Evolutionary conservation across 192 early-diverging fungal genomes (phyloP).

Genomic region (Umbelopsis ramanniana): DNA sequence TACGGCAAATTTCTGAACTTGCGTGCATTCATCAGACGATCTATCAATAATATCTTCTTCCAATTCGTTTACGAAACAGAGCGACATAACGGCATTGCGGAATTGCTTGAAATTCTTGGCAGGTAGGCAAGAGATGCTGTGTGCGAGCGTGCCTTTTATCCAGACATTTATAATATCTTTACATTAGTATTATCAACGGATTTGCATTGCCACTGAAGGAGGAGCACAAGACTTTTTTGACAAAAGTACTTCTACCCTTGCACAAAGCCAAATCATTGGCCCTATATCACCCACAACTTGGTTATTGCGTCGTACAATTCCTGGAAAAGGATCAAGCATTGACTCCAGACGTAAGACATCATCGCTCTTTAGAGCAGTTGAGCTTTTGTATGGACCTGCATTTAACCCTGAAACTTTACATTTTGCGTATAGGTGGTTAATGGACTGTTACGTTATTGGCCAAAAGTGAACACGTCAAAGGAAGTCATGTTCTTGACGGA

Average conservation of each 20-base stretch:
- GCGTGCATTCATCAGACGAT: conserved; percentile 94
- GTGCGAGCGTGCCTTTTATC: too few species aligned
- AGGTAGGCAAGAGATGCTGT: conserved; percentile 57
- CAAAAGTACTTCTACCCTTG: conserved; percentile 90
- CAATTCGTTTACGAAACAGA: conserved; percentile 98
- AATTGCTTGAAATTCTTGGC: conserved; percentile 97
- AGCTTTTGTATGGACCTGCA: background rate
- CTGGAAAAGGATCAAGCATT: conserved; percentile 96
- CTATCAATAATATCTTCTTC: conserved; percentile 99
- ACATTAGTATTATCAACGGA: conserved; percentile 96
- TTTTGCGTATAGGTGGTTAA: conserved; percentile 67
- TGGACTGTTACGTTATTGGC: conserved; percentile 94
- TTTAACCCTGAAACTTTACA: background rate
- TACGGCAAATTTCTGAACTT: conserved; percentile 99
- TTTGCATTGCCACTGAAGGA: conserved; percentile 98
- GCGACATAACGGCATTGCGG: conserved; percentile 97
- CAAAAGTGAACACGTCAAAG: conserved; percentile 98
- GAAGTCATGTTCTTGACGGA: conserved; percentile 99
- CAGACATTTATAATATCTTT: conserved; percentile 8
- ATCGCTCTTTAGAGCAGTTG: background rate
- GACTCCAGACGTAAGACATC: conserved; percentile 75
- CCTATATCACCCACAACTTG: conserved; percentile 95
- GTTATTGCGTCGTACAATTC: conserved; percentile 99
- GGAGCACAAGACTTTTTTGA: conserved; percentile 97
- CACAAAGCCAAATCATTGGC: conserved; percentile 96